phyloP scores from a whole-genome alignment of 2,329 filamentous ascomycete species.

The Fusarium proliferatum region DNA sequence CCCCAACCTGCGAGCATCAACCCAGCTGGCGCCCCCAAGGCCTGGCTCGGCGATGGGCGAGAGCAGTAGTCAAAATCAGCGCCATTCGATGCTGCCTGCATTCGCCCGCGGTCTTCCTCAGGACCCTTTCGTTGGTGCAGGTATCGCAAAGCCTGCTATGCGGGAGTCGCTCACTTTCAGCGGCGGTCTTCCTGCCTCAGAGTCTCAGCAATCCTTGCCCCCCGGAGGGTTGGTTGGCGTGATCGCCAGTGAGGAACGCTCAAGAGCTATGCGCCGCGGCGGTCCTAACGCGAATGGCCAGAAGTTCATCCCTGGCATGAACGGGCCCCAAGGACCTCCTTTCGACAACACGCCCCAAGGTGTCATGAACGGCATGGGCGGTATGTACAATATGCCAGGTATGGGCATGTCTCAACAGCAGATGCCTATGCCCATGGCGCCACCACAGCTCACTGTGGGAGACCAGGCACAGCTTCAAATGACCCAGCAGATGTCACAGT shows the following conservation, averaged over 20 bases:
- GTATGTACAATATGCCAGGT: slow-evolving; percentile 46
- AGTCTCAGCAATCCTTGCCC: slow-evolving; percentile 58
- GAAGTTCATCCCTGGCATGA: slow-evolving; percentile 52
- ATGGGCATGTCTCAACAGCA: slow-evolving; percentile 46
- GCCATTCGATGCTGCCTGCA: slow-evolving; percentile 70
- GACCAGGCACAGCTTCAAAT: slow-evolving; percentile 84
- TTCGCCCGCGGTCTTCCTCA: slow-evolving; percentile 86
- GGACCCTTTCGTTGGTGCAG: slow-evolving; percentile 86
- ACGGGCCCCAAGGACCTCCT: slow-evolving; percentile 51
- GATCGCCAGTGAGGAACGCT: slow-evolving; percentile 86
- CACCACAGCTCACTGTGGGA: slow-evolving; percentile 64
- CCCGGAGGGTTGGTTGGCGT: slow-evolving; percentile 87
- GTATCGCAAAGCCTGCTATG: slow-evolving; percentile 76
- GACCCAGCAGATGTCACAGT: slow-evolving; percentile 84
- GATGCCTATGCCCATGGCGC: slow-evolving; percentile 53
- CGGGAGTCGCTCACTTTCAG: slow-evolving; percentile 80
- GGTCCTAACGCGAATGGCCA: slow-evolving; percentile 75
- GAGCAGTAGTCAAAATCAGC: slow-evolving; percentile 42
- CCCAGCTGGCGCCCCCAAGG: slow-evolving; percentile 55
- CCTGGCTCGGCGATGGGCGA: slow-evolving; percentile 70
- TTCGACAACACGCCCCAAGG: slow-evolving; percentile 61
- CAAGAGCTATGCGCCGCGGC: slow-evolving; percentile 79
- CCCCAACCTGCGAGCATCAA: slow-evolving; percentile 73
- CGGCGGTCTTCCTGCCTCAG: slow-evolving; percentile 60
- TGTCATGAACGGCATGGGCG: slow-evolving; percentile 53